Evolutionary conservation across 2,329 filamentous ascomycete genomes (phyloP).

Genomic region (Ceratocystis ficicola): DNA sequence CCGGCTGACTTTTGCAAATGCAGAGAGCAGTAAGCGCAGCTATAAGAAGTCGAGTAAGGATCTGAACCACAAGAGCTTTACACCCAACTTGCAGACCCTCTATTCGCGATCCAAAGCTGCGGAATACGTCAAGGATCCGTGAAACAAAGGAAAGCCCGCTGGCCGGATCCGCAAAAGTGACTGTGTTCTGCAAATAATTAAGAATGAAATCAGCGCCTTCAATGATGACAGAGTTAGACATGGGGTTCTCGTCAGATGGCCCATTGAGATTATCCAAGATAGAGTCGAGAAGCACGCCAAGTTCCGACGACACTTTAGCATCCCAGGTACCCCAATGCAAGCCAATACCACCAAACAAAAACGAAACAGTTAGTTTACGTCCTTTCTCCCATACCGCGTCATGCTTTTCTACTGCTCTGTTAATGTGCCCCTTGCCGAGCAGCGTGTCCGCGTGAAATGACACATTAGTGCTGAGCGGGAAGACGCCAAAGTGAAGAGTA

Average conservation of each 20-base stretch:
- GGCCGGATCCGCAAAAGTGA: conserved; percentile 32
- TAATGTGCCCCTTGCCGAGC: conserved; percentile 43
- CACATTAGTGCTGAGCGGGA: conserved; percentile 43
- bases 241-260: conserved; percentile 14
- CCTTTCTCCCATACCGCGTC: conserved; percentile 26
- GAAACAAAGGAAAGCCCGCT: conserved; percentile 34
- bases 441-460: conserved; percentile 51
- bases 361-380: conserved; percentile 30
- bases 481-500: conserved; percentile 50
- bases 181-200: conserved; percentile 35
- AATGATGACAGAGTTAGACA: conserved; percentile 25
- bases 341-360: conserved; percentile 37
- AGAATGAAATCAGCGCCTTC: conserved; percentile 37
- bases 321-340: conserved; percentile 48
- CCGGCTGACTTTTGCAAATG: conserved; percentile 33
- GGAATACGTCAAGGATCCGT: conserved; percentile 35
- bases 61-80: conserved; percentile 29
- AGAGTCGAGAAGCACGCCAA: conserved; percentile 50
- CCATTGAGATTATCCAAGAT: conserved; percentile 37
- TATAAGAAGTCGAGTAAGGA: conserved; percentile 31
- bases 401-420: conserved; percentile 30
- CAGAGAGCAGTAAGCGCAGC: conserved; percentile 25
- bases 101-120: conserved; percentile 30
- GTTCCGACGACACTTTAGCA: conserved; percentile 46
- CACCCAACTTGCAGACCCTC: conserved; percentile 25